Evolutionary conservation across 441 rosid species (phyloP), one percentile per base, ranked within the genome.

Genomic region (Mallotus repandus): DNA sequence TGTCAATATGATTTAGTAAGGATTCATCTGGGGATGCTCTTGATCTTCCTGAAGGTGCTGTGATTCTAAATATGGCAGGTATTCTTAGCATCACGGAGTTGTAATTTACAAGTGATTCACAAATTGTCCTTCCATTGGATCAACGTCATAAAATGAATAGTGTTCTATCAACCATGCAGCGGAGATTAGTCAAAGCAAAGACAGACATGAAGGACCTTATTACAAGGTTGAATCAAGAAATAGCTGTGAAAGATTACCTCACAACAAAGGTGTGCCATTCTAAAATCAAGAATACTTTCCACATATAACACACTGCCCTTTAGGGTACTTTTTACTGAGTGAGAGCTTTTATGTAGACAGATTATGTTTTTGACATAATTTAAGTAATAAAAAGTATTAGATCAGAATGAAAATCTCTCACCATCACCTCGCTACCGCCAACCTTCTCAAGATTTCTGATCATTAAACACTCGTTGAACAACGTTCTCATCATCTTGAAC

Each of bases 141-240:
- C 91, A 90, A 80, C 97, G 85, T 48, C 89, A 87, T 70, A 94
- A 88, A 77, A 74, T 97, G 88, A 91, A 80, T 79, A 89, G 97
- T 80, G 84, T 87, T 85, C 87, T 97, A 64, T 80, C 78, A 69
- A 83, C 90, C 74, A 88, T 88, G 86, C 90, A 87, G 78, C 90
- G 78, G 78, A 87, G 98, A 77, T 82, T 94, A 76, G 82, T 85
- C 73, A 87, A 95, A 67, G 88, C 97, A 77, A 97, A 91, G 86
- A 88, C 97, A 45, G 99, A 97, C 83, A 91, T 97, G 98, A 98
- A 97, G 85, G 99, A 94, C 86, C 93, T 97, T 57, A 86, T 97
- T 53, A 87, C 92, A 57, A 90, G 99, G 83, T 83, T 97, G 76
- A 88, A 92, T 79, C 99, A 94, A 86, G 99, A 97, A 85, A 82